phyloP scores from a whole-genome alignment of 352 stramenopile species.

The Plasmopara halstedii region DNA sequence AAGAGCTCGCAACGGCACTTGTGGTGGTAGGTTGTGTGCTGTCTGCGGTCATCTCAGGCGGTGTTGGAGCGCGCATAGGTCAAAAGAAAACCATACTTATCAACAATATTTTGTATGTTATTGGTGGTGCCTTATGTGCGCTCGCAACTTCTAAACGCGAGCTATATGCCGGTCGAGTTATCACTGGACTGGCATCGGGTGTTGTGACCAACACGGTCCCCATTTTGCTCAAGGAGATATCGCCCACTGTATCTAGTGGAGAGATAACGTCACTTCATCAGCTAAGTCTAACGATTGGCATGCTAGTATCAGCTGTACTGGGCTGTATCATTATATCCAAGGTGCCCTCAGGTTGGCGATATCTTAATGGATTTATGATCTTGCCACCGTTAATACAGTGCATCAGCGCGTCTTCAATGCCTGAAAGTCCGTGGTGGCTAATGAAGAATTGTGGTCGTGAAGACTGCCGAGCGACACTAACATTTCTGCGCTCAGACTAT shows the following conservation, averaged over 20 bases:
- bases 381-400: slow-evolving; percentile 58
- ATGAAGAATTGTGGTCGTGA: slow-evolving; percentile 61
- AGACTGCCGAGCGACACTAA: slow-evolving; percentile 25
- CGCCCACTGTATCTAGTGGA: slow-evolving; percentile 43
- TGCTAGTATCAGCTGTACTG: slow-evolving; percentile 66
- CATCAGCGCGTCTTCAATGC: slow-evolving; percentile 46
- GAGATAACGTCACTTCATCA: slow-evolving; percentile 86
- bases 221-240: slow-evolving; percentile 81
- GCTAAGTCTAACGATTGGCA: slow-evolving; percentile 82
- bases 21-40: slow-evolving; percentile 65
- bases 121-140: slow-evolving; percentile 44
- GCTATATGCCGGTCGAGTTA: slow-evolving; percentile 55
- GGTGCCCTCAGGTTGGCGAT: slow-evolving; percentile 79
- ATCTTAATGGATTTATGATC: slow-evolving; percentile 66
- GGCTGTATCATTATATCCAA: slow-evolving; percentile 72
- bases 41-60: slow-evolving; percentile 47
- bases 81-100: slow-evolving; percentile 59
- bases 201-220: slow-evolving; percentile 79
- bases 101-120: slow-evolving; percentile 72
- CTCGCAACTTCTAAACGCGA: slow-evolving; percentile 46
- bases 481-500: slow-evolving; percentile 31
- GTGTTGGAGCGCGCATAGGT: slow-evolving; percentile 43
- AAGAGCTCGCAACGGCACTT: slow-evolving; percentile 67
- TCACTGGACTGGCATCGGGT: slow-evolving; percentile 59
- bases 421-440: slow-evolving; percentile 86